Evolutionary conservation across 768 basidiomycete genomes (phyloP).

Genomic region (Tremella yokohamensis): DNA sequence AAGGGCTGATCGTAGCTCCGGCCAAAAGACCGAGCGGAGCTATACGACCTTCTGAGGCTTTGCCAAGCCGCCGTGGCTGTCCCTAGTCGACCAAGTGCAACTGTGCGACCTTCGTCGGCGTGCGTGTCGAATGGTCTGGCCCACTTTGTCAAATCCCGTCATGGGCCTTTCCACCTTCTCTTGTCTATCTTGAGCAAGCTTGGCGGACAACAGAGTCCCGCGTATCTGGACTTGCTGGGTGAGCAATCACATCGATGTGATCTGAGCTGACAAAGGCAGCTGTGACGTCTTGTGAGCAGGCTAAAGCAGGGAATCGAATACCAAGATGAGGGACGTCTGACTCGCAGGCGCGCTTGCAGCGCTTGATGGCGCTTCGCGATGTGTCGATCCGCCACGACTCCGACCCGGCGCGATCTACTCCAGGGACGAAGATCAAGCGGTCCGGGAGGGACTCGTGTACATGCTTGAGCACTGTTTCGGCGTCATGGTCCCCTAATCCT

Average conservation of each 20-base stretch:
- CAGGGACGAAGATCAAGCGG: too few species aligned
- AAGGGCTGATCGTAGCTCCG: conserved; percentile 34
- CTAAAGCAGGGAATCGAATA: not conserved
- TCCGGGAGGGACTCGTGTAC: too few species aligned
- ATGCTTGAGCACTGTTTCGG: too few species aligned
- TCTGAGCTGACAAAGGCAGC: conserved; percentile 7
- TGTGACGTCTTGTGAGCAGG: conserved; percentile 18
- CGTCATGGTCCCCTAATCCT: too few species aligned
- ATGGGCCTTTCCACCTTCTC: conserved; percentile 39
- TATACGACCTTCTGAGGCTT: conserved; percentile 27
- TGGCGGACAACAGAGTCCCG: conserved; percentile 26
- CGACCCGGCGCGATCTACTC: too few species aligned
- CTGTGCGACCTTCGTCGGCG: conserved; percentile 6
- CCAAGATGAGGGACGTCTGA: too few species aligned
- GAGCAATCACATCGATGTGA: conserved; percentile 5
- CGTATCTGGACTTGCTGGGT: conserved; percentile 46
- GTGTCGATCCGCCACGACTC: too few species aligned
- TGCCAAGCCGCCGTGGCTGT: conserved; percentile 34
- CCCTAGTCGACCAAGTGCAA: conserved; percentile 6
- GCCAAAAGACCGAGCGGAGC: conserved; percentile 31
- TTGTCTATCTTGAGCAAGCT: conserved; percentile 43
- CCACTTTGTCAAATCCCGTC: conserved; percentile 42
- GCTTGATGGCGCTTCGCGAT: not conserved
- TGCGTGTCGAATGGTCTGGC: conserved; percentile 15
- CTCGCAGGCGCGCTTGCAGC: conserved; percentile 20